Conservation (phyloP, 495 filamentous ascomycete genomes). For the Cudoniella acicularis region DNA sequence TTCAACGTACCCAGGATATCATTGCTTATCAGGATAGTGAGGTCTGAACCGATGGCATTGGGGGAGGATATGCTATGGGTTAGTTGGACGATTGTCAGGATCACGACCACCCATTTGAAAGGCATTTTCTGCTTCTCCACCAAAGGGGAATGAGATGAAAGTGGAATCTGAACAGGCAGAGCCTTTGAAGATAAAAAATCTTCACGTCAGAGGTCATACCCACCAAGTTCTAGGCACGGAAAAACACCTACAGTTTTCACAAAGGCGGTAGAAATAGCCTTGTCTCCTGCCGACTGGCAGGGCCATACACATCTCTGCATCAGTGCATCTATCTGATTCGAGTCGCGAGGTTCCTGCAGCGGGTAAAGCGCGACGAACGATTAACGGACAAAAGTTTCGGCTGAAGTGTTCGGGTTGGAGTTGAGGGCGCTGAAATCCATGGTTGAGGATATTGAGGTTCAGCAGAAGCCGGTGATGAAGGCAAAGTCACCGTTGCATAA, state of each 20-base stretch:
- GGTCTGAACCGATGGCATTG: conserved; percentile 14
- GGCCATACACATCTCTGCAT: not conserved
- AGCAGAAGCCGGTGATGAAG: too few species aligned
- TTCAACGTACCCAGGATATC: conserved; percentile 16
- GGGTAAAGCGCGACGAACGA: not conserved
- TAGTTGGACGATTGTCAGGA: conserved; percentile 5
- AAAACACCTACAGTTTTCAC: not conserved
- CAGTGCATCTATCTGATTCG: not conserved
- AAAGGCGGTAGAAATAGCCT: not conserved
- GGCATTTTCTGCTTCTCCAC: conserved; percentile 5
- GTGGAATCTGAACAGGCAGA: not conserved
- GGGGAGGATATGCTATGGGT: conserved; percentile 11
- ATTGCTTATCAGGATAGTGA: conserved; percentile 21
- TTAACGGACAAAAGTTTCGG: not conserved
- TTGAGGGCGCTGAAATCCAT: too few species aligned
- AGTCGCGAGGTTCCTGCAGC: not conserved
- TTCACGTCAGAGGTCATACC: not conserved
- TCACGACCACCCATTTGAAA: conserved; percentile 1
- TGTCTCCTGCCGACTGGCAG: not conserved
- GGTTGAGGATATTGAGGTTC: not conserved
- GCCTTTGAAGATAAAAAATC: not conserved
- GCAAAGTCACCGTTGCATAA: not conserved
- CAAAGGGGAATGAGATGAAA: not conserved
- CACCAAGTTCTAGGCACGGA: not conserved
- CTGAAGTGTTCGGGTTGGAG: too few species aligned